Conservation (phyloP, 2,329 filamentous ascomycete genomes). For the Nannizziopsis barbatae region DNA sequence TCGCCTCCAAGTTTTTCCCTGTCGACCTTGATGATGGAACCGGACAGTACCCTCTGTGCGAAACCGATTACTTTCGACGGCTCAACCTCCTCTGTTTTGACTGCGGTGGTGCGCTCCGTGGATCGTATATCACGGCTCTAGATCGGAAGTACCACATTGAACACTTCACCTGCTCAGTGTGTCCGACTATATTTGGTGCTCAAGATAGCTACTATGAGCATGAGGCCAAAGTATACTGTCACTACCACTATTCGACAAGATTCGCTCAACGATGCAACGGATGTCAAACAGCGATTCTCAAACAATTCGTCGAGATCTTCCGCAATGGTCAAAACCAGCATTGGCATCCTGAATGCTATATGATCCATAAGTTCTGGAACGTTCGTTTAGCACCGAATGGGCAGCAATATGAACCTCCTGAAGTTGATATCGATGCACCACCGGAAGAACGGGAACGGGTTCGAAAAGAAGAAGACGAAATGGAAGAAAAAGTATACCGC, state of each 20-base stretch:
- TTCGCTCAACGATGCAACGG: conserved; percentile 95
- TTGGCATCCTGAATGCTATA: conserved; percentile 99
- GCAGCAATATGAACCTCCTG: conserved; percentile 38
- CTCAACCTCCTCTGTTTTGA: conserved; percentile 83
- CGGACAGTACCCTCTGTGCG: conserved; percentile 83
- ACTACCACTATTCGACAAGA: conserved; percentile 96
- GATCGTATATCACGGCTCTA: conserved; percentile 94
- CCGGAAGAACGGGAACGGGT: conserved; percentile 63
- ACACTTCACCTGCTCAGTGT: conserved; percentile 96
- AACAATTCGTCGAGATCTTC: conserved; percentile 98
- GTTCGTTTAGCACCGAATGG: conserved; percentile 64
- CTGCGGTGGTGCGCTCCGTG: conserved; percentile 82
- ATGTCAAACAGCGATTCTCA: conserved; percentile 91
- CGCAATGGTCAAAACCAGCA: conserved; percentile 96
- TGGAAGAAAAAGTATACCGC: conserved; percentile 94
- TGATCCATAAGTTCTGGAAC: conserved; percentile 99
- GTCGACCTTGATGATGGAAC: conserved; percentile 80
- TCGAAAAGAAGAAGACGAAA: conserved; percentile 75
- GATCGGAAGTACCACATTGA: conserved; percentile 98
- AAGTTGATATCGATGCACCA: conserved; percentile 46
- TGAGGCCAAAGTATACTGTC: conserved; percentile 90
- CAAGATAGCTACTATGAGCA: conserved; percentile 99
- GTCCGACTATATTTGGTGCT: conserved; percentile 93
- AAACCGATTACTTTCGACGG: conserved; percentile 93
- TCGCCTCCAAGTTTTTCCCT: conserved; percentile 97